A percentile compares a stretch with the other conserved stretches of the same genome.
Conservation (phyloP, 2,329 filamentous ascomycete genomes). For the Colletotrichum brevisporum region DNA sequence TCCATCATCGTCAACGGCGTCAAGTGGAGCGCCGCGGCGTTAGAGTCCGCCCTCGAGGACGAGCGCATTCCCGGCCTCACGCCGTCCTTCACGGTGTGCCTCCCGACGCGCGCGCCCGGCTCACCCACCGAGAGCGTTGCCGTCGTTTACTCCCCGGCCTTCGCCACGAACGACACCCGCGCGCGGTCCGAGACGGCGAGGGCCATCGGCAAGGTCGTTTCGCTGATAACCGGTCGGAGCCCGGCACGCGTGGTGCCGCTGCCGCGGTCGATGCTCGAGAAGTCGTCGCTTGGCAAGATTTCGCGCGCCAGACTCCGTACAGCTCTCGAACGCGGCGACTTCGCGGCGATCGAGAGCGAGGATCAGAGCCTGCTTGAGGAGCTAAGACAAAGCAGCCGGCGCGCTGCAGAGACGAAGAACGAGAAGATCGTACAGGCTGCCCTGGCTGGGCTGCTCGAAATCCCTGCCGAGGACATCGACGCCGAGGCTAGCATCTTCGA, state of each 20-base stretch:
- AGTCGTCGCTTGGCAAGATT: constrained; percentile 49
- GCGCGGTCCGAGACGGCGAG: constrained; percentile 44
- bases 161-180: constrained; percentile 43
- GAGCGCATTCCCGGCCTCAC: constrained; percentile 45
- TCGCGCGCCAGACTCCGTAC: constrained; percentile 54
- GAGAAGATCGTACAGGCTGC: constrained; percentile 43
- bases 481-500: constrained; percentile 48
- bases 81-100: constrained; percentile 54
- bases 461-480: constrained; percentile 37
- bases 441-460: constrained; percentile 41
- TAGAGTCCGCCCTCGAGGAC: constrained; percentile 56
- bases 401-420: constrained; percentile 41
- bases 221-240: constrained; percentile 10
- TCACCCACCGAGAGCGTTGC: constrained; percentile 54
- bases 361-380: constrained; percentile 34
- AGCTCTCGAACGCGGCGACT: constrained; percentile 51
- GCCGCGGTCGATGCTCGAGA: constrained; percentile 11
- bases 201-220: constrained; percentile 32
- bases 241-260: constrained; percentile 35
- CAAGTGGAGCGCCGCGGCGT: constrained; percentile 54
- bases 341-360: constrained; percentile 40
- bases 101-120: constrained; percentile 47
- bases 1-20: constrained; percentile 62
- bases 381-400: constrained; percentile 41
- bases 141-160: constrained; percentile 55